phyloP scores from a whole-genome alignment of 1,139 yeast genomes.

The Yamadazyma jaroonii region DNA sequence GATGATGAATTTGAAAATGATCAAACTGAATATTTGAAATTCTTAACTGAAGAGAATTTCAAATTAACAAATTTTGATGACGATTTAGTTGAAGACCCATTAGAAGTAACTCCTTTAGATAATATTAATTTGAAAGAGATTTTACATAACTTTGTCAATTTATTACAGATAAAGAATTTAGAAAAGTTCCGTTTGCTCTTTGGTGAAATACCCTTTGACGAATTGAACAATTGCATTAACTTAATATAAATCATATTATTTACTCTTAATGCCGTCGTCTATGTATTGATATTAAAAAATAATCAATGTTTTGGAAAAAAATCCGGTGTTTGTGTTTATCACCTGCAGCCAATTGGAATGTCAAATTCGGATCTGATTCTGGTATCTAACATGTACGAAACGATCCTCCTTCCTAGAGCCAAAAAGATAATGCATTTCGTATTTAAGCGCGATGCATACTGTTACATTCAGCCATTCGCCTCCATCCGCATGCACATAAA shows the following conservation, averaged over 20 bases:
- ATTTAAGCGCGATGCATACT: too few relatives aligned
- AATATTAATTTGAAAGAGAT: conserved; percentile 55
- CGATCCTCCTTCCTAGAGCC: too few relatives aligned
- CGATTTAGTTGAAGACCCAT: conserved; percentile 74
- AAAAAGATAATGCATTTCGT: too few relatives aligned
- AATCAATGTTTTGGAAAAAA: too few relatives aligned
- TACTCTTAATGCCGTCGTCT: too few relatives aligned
- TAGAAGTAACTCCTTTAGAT: conserved; percentile 77
- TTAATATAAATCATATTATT: conserved; percentile 1
- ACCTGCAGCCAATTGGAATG: too few relatives aligned
- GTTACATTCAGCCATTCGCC: too few relatives aligned
- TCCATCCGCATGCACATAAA: too few relatives aligned
- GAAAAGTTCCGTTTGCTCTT: conserved; percentile 15
- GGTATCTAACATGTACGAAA: too few relatives aligned
- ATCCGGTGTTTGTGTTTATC: too few relatives aligned
- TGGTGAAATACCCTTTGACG: conserved; percentile 11
- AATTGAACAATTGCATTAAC: conserved; percentile 4
- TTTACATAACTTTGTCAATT: conserved; percentile 16
- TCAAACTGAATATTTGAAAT: conserved; percentile 38
- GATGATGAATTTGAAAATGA: conserved; percentile 20
- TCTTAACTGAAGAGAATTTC: conserved; percentile 35
- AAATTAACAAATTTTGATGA: conserved; percentile 50
- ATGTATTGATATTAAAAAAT: too few relatives aligned
- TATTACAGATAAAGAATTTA: conserved; percentile 13
- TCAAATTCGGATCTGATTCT: too few relatives aligned